Conservation (phyloP, 306 rosid genomes). For the Castanea crenata region DNA sequence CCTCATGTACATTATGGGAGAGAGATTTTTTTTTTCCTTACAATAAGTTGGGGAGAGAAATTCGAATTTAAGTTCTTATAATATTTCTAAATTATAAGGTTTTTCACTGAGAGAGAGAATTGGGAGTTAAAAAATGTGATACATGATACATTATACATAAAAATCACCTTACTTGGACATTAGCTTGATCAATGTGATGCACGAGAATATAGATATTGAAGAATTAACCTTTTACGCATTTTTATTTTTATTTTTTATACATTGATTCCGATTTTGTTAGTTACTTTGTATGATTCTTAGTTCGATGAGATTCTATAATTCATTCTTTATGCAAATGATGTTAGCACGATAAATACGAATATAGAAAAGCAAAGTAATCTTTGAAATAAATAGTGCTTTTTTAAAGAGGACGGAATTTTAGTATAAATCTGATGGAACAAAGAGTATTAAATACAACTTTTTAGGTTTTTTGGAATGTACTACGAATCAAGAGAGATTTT, state of each 20-base stretch:
- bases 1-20: not conserved
- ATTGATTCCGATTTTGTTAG: not conserved
- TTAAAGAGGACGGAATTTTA: not conserved
- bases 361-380: not conserved
- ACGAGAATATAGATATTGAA: not conserved
- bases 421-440: not conserved
- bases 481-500: not conserved
- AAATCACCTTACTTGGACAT: not conserved
- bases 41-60: not conserved
- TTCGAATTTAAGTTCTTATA: too few relatives aligned
- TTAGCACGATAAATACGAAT: constrained; percentile 4
- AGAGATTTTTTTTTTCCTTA: not conserved
- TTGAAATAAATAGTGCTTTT: not conserved
- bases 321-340: constrained; percentile 2
- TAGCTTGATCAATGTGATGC: not conserved
- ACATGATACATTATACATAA: not conserved
- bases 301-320: not conserved
- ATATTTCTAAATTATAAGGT: too few relatives aligned
- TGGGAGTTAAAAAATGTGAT: not conserved
- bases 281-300: not conserved
- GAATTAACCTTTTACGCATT: not conserved
- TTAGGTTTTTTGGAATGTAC: constrained; percentile 3
- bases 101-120: too few relatives aligned
- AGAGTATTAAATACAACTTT: constrained; percentile 1
- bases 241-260: not conserved